Evolutionary conservation across 768 basidiomycete genomes (phyloP), one percentile per base, ranked within the genome.

Genomic region (Termitomyces sp.): DNA sequence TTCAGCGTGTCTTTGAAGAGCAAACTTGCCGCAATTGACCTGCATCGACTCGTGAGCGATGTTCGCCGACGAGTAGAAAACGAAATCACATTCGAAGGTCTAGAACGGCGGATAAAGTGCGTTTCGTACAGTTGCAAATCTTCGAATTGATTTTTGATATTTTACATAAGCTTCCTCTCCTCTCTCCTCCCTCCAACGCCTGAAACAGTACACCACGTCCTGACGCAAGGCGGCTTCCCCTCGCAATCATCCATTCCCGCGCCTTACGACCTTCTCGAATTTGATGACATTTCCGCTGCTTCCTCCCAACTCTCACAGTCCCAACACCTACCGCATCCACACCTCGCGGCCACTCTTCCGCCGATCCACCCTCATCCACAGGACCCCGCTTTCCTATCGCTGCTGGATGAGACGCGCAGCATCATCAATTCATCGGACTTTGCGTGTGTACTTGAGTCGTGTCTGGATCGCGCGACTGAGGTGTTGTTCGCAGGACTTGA

Each of bases 1-100:
- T 54, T 16, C 63, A 95, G 94, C 2, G 87, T 96, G n/a, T 89
- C 91, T 0, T 73, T 96, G 16, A 95, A 95, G 71, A 78, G 80
- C 3, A 88, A 87, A 64, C 75, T 95, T n/a, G 79, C 84, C 1
- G 70, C 81, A 0, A 78, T 80, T 30, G 94, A 95, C 64, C 73
- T 95, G 15, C 83, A 86, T 63, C 72, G 81, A 9, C 78, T 92
- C 0, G 71, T 96, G 15, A 75, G 77, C 57, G 89, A 94, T 59
- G 87, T 95, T 16, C 81, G 95, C 22, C 75, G 86, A 56, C 76
- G 87, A 8, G 86, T 96, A 8, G 94, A 96, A 67, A 81, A 81
- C 63, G 87, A 88, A 64, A 77, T 80, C 45, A 85, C 80, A 0
- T 86, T 81, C 64, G 83, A 85, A 66, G 85, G 85, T 11, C 75